Conservation (phyloP, 2,329 filamentous ascomycete genomes). For the Fonsecaea pedrosoi region DNA sequence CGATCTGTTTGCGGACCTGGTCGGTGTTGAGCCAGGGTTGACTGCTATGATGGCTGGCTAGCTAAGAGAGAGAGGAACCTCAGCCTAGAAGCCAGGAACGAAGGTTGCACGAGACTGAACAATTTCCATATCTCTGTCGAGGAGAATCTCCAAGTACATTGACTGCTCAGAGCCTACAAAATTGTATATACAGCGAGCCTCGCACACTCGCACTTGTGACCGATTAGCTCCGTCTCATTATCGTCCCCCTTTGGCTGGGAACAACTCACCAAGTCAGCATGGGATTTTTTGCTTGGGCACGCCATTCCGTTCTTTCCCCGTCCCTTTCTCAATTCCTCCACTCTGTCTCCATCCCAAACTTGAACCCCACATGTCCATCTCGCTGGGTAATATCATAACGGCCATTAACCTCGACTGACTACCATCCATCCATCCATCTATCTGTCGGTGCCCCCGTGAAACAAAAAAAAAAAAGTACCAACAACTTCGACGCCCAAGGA, state of each 20-base stretch:
- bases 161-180: neutral
- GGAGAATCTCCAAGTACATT: neutral
- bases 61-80: neutral
- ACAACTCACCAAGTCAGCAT: neutral
- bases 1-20: conserved; percentile 34
- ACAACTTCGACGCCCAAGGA: neutral
- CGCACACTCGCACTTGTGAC: neutral
- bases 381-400: conserved; percentile 11
- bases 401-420: conserved; percentile 1
- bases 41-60: conserved; percentile 31
- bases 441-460: no score
- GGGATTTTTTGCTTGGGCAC: neutral
- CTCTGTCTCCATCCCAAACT: neutral
- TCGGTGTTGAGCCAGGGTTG: conserved; percentile 29
- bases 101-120: neutral
- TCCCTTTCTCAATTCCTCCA: neutral
- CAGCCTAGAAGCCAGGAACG: neutral
- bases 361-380: conserved; percentile 4
- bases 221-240: conserved; percentile 1
- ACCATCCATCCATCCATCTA: no score
- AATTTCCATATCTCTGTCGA: neutral
- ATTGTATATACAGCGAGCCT: neutral
- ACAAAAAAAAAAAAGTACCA: neutral
- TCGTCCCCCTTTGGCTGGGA: neutral
- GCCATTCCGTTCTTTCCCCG: conserved; percentile 28